Evolutionary conservation across 164 flowering plant genomes (phyloP), one percentile per base, ranked within the genome.

Genomic region (Tetrastigma voinierianum): DNA sequence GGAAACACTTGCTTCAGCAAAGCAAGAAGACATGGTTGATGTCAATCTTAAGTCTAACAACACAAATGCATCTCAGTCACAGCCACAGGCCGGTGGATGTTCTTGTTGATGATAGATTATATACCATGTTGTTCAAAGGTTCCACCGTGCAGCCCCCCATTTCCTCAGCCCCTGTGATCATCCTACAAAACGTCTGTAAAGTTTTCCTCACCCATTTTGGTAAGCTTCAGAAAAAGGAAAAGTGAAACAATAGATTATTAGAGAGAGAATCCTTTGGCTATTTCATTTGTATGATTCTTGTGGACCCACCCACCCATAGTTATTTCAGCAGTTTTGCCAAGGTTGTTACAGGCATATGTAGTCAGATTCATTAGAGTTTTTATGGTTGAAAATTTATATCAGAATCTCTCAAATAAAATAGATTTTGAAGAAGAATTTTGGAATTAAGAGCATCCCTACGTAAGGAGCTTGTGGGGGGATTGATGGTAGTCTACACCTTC

Each of bases 11-110:
- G 84, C 96, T 61, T 86, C 96, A 23, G 83, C 90, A 18, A 88
- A 87, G 73, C 87, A 90, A 73, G 93, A 90, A 73, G 96, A 90
- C 71, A 85, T 90, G 96, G 93, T 90, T 48, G 93, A 90, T 70
- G 96, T 90, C 71, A 88, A 88, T 72, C 84, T 90, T 58, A 86
- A 80, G 78, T 77, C 96, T n/a, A 69, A 75, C 55, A 76, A 68
- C 24, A 63, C 76, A 14, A 76, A 65, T 62, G 66, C 85, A 32
- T 72, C 86, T 10, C 86, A 80, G 68, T 65, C 87, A 17, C 88
- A 82, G 67, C 81, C 72, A 52, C 90, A 84, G 62, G 70, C 85
- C 13, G 86, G 96, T 49, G 96, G 96, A 55, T 90, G 96, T 66
- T 76, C 93, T 6, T 90, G 96, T 68, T 90, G 77, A 83, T 62